Conservation (phyloP, 805 yeast species). For the Sugiyamaella lignohabitans region DNA sequence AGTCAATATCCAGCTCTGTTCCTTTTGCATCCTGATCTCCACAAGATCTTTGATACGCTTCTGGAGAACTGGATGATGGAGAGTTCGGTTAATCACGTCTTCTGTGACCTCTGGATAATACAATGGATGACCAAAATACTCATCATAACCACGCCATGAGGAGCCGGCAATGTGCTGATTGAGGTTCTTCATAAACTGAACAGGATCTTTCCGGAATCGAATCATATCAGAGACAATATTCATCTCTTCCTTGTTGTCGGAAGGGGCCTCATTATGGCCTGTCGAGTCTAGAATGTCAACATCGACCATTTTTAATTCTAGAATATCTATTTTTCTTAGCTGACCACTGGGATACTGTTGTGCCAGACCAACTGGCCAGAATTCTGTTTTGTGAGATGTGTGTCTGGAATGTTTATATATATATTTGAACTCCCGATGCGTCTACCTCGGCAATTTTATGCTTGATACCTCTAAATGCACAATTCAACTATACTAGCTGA, state of each 20-base stretch:
- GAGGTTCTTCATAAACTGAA: slow-evolving; percentile 27
- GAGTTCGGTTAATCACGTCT: slow-evolving; percentile 24
- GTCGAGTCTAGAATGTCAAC: not conserved
- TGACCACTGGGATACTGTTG: too few species aligned
- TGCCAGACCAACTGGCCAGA: too few species aligned
- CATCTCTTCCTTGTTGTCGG: slow-evolving; percentile 2
- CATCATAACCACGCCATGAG: slow-evolving; percentile 34
- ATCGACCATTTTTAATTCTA: not conserved
- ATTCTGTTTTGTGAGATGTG: too few species aligned
- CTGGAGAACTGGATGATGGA: slow-evolving; percentile 28
- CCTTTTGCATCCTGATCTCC: slow-evolving; percentile 26
- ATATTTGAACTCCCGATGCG: too few species aligned
- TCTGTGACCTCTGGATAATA: slow-evolving; percentile 30
- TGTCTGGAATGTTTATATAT: too few species aligned
- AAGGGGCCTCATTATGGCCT: not conserved
- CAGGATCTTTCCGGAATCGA: slow-evolving; percentile 35
- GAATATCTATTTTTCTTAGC: too few species aligned
- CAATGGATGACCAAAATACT: slow-evolving; percentile 33
- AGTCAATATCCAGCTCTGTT: slow-evolving; percentile 22
- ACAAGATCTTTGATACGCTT: slow-evolving; percentile 30
- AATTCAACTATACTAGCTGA: too few species aligned
- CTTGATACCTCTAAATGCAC: too few species aligned
- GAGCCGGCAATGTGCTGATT: slow-evolving; percentile 30
- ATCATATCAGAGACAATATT: slow-evolving; percentile 28
- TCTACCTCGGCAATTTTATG: too few species aligned